phyloP scores from a whole-genome alignment of 768 basidiomycete species.

The Boletus tomentosulus region DNA sequence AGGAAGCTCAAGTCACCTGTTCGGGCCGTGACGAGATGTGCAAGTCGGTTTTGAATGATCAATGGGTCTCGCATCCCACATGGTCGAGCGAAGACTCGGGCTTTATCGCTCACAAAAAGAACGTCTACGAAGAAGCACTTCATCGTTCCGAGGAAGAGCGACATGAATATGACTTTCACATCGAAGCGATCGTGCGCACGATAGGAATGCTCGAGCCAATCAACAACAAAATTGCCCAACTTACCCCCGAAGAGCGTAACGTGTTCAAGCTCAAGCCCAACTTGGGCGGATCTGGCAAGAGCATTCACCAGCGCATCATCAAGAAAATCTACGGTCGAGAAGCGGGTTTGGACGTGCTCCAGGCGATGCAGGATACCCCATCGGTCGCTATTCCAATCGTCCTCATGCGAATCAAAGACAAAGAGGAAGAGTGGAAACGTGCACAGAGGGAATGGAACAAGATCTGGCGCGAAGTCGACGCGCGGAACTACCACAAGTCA shows the following conservation, averaged over 20 bases:
- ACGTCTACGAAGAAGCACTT: constrained; percentile 92
- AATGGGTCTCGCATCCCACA: constrained; percentile 97
- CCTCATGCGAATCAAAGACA: constrained; percentile 83
- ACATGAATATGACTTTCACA: constrained; percentile 98
- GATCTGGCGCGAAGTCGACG: constrained; percentile 96
- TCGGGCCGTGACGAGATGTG: constrained; percentile 98
- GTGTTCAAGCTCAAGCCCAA: constrained; percentile 87
- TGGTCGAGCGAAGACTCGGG: constrained; percentile 94
- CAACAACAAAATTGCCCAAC: constrained; percentile 77
- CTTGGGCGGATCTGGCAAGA: constrained; percentile 77
- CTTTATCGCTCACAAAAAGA: constrained; percentile 89
- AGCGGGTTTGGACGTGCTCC: constrained; percentile 73
- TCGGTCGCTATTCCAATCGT: constrained; percentile 87
- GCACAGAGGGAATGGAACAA: constrained; percentile 99
- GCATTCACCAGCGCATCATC: constrained; percentile 87
- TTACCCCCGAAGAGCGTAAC: constrained; percentile 72
- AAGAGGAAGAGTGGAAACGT: constrained; percentile 98
- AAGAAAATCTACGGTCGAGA: constrained; percentile 97
- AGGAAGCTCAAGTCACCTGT: constrained; percentile 88
- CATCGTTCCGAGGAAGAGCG: constrained; percentile 97
- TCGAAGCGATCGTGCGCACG: constrained; percentile 90
- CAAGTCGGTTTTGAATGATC: constrained; percentile 92
- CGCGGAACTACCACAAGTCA: constrained; percentile 88
- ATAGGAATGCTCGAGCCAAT: constrained; percentile 90
- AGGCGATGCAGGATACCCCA: constrained; percentile 91